These are phyloP conservation scores for Epichloe uncinata DNA, from an alignment of 2,329 filamentous ascomycete species.

Conservation along the genomic window DNA sequence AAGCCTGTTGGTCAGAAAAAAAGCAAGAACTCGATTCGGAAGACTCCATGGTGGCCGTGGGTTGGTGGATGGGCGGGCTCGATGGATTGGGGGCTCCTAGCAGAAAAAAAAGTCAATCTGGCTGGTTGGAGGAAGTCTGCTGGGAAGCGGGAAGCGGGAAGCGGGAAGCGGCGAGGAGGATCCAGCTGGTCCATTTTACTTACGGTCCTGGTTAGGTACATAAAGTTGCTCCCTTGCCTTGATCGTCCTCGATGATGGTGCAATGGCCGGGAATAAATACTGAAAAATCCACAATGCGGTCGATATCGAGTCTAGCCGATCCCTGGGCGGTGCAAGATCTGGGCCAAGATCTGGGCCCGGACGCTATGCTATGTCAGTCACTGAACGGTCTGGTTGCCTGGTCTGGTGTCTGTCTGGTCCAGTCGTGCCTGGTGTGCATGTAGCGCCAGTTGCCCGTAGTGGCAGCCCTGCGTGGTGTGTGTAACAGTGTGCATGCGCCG, in stretches of 20 bases:
- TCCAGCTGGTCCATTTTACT: background rate
- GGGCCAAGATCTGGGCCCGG: too few species aligned
- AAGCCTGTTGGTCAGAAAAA: background rate
- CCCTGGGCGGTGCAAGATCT: background rate
- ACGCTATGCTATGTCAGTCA: too few species aligned
- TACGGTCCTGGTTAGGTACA: background rate
- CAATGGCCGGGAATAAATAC: background rate
- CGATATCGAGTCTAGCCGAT: background rate
- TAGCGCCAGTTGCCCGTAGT: too few species aligned
- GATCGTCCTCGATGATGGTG: background rate
- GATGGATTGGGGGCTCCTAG: background rate
- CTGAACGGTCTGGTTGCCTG: too few species aligned
- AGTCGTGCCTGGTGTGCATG: too few species aligned
- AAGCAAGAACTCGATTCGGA: background rate
- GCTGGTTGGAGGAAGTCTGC: background rate
- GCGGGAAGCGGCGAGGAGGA: background rate
- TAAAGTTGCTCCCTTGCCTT: background rate
- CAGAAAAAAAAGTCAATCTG: constrained; percentile 1
- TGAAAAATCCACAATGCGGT: background rate
- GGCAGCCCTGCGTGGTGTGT: too few species aligned
- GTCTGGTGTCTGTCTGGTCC: too few species aligned
- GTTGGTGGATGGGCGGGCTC: background rate
- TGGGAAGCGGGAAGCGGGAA: background rate
- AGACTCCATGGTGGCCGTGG: constrained; percentile 3
- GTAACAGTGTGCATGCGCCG: background rate